Base-by-base conservation (phyloP, 768 basidiomycete species). In the Strobilomyces echinocephalus region DNA sequence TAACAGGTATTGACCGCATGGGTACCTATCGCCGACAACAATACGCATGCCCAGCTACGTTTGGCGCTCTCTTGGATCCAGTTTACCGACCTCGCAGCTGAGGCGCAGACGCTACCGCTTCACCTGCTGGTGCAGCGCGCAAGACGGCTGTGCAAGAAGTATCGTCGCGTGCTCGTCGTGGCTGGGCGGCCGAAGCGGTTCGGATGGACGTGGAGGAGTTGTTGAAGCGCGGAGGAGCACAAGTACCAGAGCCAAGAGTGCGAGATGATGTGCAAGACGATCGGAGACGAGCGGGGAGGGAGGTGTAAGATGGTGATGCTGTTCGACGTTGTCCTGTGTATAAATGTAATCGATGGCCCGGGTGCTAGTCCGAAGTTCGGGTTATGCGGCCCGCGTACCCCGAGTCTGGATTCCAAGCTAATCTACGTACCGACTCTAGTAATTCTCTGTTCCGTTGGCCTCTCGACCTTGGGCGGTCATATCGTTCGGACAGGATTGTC, bases 251-350 rank as follows among this genome's bases (percentile, higher is more conserved):
- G 31, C 1, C 53, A 60, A 2, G 67, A 68, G 12, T 21, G 58
- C 33, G 81, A 70, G 14, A 42, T 60, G 50, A 81, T 93, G 54
- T 76, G 78, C 66, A 87, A 88, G 73, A 92, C 93, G 20, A 76
- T 95, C 24, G 95, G 95, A 3, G 90, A 95, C 66, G 85, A 90
- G 16, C 89, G 83, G 3, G 80, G n/a, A n/a, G n/a, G n/a, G n/a
- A n/a, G n/a, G n/a, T n/a, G n/a, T n/a, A n/a, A n/a, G n/a, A n/a
- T n/a, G n/a, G n/a, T n/a, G n/a, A n/a, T n/a, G n/a, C n/a, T n/a
- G n/a, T n/a, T n/a, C n/a, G n/a, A n/a, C n/a, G n/a, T n/a, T n/a
- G n/a, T n/a, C n/a, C n/a, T n/a, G n/a, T n/a, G n/a, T n/a, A n/a
- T n/a, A n/a, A n/a, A n/a, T n/a, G n/a, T n/a, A n/a, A n/a, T n/a